Conservation (phyloP, 2,329 filamentous ascomycete genomes). For the Calonectria ilicicola region DNA sequence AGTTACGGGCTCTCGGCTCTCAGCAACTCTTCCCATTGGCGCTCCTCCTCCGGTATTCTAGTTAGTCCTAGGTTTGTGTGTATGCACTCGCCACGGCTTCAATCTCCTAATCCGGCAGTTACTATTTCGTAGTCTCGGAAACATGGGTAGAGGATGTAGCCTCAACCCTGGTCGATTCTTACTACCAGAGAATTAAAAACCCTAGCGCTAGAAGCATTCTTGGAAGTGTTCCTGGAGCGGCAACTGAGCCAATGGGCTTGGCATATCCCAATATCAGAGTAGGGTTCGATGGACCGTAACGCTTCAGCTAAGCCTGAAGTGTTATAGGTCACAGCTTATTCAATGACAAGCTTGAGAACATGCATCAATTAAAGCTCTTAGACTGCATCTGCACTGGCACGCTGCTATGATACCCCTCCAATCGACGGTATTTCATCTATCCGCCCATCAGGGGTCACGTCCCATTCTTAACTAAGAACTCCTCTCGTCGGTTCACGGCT, state of each 20-base stretch:
- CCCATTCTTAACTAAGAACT: background rate
- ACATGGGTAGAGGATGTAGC: background rate
- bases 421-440: conserved; percentile 12
- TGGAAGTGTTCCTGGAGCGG: background rate
- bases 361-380: conserved; percentile 30
- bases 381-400: conserved; percentile 5
- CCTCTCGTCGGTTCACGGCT: background rate
- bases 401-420: conserved; percentile 22
- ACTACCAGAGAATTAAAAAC: conserved; percentile 3
- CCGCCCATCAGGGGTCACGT: background rate
- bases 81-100: conserved; percentile 31
- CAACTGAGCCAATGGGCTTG: conserved; percentile 7
- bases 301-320: conserved; percentile 15
- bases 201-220: conserved; percentile 23
- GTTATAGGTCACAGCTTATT: conserved; percentile 1
- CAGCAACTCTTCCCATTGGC: conserved; percentile 1
- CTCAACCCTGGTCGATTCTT: conserved; percentile 22
- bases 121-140: conserved; percentile 1
- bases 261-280: conserved; percentile 4
- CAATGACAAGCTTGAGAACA: conserved; percentile 22
- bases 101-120: conserved; percentile 39
- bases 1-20: background rate
- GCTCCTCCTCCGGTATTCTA: background rate
- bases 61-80: conserved; percentile 7
- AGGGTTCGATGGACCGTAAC: conserved; percentile 8